phyloP scores from a whole-genome alignment of 129 eudicot genomes.

The Kitagawia praeruptora region DNA sequence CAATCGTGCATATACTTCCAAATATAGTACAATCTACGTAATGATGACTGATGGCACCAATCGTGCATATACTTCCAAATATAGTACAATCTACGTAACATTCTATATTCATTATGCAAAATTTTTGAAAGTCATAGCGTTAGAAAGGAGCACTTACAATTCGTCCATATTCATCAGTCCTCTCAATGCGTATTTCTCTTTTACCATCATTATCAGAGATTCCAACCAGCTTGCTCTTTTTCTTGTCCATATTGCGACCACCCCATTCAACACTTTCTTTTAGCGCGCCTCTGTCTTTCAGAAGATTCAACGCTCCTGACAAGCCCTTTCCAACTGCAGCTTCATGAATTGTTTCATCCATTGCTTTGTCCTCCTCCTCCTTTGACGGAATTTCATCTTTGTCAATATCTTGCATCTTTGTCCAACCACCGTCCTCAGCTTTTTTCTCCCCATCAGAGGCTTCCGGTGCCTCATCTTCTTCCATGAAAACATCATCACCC shows the following conservation, averaged over 20 bases:
- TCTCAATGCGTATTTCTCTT: conserved; percentile 81
- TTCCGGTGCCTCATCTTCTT: conserved; percentile 60
- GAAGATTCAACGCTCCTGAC: conserved; percentile 68
- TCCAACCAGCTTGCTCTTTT: conserved; percentile 94
- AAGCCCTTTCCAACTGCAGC: conserved; percentile 80
- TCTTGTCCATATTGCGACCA: conserved; percentile 98
- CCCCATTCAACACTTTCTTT: conserved; percentile 92
- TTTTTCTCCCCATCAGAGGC: conserved; percentile 31
- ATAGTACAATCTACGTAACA: background rate
- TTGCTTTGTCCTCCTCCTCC: conserved; percentile 33
- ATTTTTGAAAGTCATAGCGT: background rate
- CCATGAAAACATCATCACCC: conserved; percentile 85
- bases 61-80: background rate
- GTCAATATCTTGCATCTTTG: conserved; percentile 48
- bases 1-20: background rate
- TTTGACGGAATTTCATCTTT: conserved; percentile 32
- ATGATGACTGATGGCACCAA: background rate
- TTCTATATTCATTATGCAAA: background rate
- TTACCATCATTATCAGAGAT: conserved; percentile 52
- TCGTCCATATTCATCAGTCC: conserved; percentile 94
- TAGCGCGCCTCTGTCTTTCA: conserved; percentile 75
- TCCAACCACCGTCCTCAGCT: conserved; percentile 60
- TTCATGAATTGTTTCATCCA: conserved; percentile 87
- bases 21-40: background rate
- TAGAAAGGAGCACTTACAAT: conserved; percentile 47